These are phyloP conservation scores for Brassica balearica DNA, from an alignment of 441 rosid genomes.

Conservation along the genomic window DNA sequence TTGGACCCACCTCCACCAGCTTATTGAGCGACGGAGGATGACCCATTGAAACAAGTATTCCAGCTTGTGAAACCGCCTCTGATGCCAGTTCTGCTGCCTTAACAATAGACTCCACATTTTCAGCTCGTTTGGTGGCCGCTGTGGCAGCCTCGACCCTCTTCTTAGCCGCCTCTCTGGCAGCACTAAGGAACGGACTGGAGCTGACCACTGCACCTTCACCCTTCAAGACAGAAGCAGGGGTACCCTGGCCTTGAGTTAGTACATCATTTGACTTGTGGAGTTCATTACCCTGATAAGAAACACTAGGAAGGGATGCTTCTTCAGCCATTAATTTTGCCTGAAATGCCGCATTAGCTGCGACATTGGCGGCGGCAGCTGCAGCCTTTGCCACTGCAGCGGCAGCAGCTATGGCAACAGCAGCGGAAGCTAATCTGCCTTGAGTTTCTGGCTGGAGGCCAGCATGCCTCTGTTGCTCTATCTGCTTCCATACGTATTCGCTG, in stretches of 20 bases:
- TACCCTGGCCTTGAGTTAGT: conserved; percentile 52
- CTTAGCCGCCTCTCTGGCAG: conserved; percentile 92
- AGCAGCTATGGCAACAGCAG: conserved; percentile 84
- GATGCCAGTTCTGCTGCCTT: conserved; percentile 98
- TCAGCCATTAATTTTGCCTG: conserved; percentile 97
- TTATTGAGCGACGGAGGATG: conserved; percentile 69
- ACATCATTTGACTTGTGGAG: conserved; percentile 46
- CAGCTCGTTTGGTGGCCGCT: conserved; percentile 92
- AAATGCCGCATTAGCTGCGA: conserved; percentile 93
- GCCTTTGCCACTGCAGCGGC: conserved; percentile 99
- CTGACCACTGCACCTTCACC: conserved; percentile 59
- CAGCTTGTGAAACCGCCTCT: conserved; percentile 96
- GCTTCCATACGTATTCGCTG: conserved; percentile 78
- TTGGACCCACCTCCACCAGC: conserved; percentile 76
- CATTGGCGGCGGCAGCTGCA: conserved; percentile 96
- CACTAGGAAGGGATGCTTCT: conserved; percentile 64
- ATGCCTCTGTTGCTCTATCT: conserved; percentile 65
- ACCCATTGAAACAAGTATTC: conserved; percentile 89
- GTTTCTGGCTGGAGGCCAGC: conserved; percentile 61
- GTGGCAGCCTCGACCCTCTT: conserved; percentile 93
- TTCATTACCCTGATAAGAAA: conserved; percentile 44
- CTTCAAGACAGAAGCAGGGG: conserved; percentile 67
- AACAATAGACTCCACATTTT: conserved; percentile 91
- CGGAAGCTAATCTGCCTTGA: conserved; percentile 76
- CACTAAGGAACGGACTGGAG: conserved; percentile 72